phyloP scores from a whole-genome alignment of 73 alveolate species.

The Paramecium primaurelia region DNA sequence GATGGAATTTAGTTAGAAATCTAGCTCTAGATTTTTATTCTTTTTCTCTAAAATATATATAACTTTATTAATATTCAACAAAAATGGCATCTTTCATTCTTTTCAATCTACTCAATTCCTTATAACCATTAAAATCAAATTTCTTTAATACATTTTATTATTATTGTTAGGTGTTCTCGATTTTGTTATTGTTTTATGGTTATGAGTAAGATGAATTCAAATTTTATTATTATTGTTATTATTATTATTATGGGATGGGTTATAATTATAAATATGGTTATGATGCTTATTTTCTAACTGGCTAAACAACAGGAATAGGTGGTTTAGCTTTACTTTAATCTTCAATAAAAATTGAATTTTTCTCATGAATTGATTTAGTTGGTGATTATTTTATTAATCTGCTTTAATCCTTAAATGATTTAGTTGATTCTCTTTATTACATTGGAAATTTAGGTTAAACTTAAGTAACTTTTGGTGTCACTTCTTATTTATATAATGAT shows the following conservation, averaged over 20 bases:
- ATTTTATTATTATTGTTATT: background rate
- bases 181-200: background rate
- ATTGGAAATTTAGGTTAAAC: background rate
- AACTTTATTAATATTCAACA: background rate
- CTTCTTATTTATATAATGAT: background rate
- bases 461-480: conserved; percentile 35
- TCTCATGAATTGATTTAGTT: background rate
- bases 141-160: background rate
- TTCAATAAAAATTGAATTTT: conserved; percentile 6
- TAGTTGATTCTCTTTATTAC: background rate
- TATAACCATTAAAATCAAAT: background rate
- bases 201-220: background rate
- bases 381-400: conserved; percentile 14
- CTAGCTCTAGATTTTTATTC: conserved; percentile 27
- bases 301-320: background rate
- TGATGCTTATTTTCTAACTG: background rate
- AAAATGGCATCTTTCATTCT: conserved; percentile 34
- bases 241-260: background rate
- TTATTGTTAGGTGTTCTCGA: background rate
- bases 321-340: background rate
- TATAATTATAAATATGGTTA: conserved; percentile 13
- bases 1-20: conserved; percentile 20
- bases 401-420: conserved; percentile 9
- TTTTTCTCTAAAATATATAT: conserved; percentile 3
- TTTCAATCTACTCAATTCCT: conserved; percentile 25